phyloP scores from a whole-genome alignment of 2,329 filamentous ascomycete genomes.

The Trichophyton benhamiae region DNA sequence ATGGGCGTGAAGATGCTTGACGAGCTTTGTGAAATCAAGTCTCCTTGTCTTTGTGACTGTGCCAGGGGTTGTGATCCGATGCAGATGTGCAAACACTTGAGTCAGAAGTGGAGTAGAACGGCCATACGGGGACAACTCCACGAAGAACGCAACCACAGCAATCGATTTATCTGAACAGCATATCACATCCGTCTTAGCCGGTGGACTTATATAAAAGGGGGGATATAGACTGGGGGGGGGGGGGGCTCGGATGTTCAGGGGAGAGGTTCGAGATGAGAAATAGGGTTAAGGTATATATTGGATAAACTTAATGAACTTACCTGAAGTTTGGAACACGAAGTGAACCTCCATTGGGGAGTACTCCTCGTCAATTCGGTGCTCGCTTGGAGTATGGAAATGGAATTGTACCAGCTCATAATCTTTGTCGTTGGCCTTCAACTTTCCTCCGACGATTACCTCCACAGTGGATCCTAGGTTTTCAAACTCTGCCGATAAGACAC shows the following conservation, averaged over 20 bases:
- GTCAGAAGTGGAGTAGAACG: background rate
- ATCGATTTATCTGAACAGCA: background rate
- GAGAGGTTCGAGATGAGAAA: background rate
- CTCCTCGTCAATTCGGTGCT: slow-evolving; percentile 43
- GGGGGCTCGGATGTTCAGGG: background rate
- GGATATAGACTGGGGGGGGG: background rate
- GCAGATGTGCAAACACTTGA: background rate
- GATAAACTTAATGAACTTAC: background rate
- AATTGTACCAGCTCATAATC: slow-evolving; percentile 42
- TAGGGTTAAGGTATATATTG: background rate
- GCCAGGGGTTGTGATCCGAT: background rate
- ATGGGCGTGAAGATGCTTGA: background rate
- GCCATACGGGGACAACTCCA: slow-evolving; percentile 1
- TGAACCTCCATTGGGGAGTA: slow-evolving; percentile 44
- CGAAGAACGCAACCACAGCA: background rate
- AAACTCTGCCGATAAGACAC: slow-evolving; percentile 20
- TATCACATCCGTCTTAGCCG: background rate
- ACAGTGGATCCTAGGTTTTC: slow-evolving; percentile 38
- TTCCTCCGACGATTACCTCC: slow-evolving; percentile 42
- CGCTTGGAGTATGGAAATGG: slow-evolving; percentile 50
- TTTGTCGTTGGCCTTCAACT: slow-evolving; percentile 29
- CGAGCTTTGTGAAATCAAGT: background rate
- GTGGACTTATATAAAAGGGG: background rate
- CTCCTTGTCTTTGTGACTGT: background rate
- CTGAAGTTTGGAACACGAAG: slow-evolving; percentile 43